These are phyloP conservation scores for Aspergillus cavernicola DNA, from an alignment of 495 filamentous ascomycete species.

Conservation along the genomic window DNA sequence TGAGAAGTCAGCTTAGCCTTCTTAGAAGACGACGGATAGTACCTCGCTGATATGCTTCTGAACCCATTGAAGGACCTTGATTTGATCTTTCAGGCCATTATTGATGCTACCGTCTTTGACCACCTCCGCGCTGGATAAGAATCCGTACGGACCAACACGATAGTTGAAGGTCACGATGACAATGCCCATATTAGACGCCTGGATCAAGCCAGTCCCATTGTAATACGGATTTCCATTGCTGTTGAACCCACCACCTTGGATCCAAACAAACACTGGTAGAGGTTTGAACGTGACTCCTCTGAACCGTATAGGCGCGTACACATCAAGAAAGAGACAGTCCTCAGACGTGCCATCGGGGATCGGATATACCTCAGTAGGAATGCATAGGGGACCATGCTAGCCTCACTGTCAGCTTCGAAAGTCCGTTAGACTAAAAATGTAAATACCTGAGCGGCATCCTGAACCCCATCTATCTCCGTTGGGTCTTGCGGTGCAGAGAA, in stretches of 20 bases:
- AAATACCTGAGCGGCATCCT: constrained; percentile 43
- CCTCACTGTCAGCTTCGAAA: not conserved
- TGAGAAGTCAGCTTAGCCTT: constrained; percentile 18
- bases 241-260: constrained; percentile 75
- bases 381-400: constrained; percentile 50
- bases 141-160: constrained; percentile 71
- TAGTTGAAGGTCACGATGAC: constrained; percentile 77
- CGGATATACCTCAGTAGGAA: constrained; percentile 39
- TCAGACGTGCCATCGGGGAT: constrained; percentile 48
- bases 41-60: constrained; percentile 57
- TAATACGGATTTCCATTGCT: constrained; percentile 60
- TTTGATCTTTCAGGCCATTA: constrained; percentile 68
- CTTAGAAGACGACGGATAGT: not conserved
- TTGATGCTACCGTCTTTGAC: constrained; percentile 55
- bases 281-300: constrained; percentile 40
- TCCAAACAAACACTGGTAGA: constrained; percentile 68
- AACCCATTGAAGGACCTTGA: constrained; percentile 67
- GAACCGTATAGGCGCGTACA: constrained; percentile 57
- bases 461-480: constrained; percentile 27
- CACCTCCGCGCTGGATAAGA: constrained; percentile 62
- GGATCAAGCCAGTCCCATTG: constrained; percentile 59
- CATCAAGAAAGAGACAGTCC: constrained; percentile 72
- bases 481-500: constrained; percentile 60
- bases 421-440: not conserved
- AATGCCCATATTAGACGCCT: constrained; percentile 55